Conservation (phyloP, 2,329 filamentous ascomycete genomes). For the Fusarium continuum region DNA sequence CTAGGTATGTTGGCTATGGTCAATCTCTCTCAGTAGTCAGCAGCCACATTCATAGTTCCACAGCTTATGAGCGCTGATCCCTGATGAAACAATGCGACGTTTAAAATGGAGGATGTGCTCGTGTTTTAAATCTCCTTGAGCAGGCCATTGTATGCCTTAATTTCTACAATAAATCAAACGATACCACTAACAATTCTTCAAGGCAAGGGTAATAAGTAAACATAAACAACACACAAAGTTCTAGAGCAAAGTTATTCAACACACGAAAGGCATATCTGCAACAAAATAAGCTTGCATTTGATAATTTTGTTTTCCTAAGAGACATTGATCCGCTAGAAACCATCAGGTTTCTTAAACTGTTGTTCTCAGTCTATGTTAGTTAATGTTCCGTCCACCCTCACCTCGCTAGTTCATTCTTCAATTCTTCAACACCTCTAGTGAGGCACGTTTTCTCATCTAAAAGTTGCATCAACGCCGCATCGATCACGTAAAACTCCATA, state of each 20-base stretch:
- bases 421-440: not conserved
- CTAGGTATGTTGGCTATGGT: slow-evolving; percentile 7
- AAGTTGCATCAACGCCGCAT: slow-evolving; percentile 25
- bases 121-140: not conserved
- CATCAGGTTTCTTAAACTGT: not conserved
- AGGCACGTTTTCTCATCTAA: slow-evolving; percentile 6
- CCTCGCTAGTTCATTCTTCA: slow-evolving; percentile 14
- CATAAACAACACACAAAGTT: too few species aligned
- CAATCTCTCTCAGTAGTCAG: slow-evolving; percentile 1
- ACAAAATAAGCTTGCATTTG: too few species aligned
- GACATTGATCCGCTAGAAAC: too few species aligned
- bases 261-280: too few species aligned
- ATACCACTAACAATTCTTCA: too few species aligned
- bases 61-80: not conserved
- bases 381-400: not conserved
- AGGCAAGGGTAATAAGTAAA: too few species aligned
- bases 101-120: not conserved
- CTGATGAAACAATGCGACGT: slow-evolving; percentile 7
- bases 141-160: too few species aligned
- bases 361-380: slow-evolving; percentile 2
- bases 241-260: too few species aligned
- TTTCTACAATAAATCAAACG: too few species aligned
- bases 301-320: too few species aligned
- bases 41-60: slow-evolving; percentile 16
- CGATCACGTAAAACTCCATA: slow-evolving; percentile 29